These are phyloP conservation scores for Gentiana straminea DNA, from an alignment of 257 asterid genomes.

Conservation along the genomic window DNA sequence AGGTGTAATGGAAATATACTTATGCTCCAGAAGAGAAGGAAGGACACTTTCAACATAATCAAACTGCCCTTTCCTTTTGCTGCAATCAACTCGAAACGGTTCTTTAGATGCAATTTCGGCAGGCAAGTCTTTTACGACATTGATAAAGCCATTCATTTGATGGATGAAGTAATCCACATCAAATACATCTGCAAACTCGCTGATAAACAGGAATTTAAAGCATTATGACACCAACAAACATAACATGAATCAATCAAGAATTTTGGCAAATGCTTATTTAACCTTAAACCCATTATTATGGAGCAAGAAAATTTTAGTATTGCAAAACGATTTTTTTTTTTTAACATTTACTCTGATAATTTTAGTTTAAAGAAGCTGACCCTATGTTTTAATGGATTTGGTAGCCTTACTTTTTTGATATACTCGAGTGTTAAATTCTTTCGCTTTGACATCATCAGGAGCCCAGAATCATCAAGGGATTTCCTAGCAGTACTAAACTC, in stretches of 20 bases:
- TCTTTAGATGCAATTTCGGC: constrained; percentile 72
- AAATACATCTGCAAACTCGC: constrained; percentile 84
- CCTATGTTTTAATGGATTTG: too few species aligned
- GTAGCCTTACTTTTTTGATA: too few species aligned
- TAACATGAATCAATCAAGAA: too few species aligned
- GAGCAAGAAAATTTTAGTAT: background rate
- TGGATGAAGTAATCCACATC: constrained; percentile 84
- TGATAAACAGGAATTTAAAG: constrained; percentile 21
- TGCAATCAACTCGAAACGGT: constrained; percentile 87
- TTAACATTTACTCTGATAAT: too few species aligned
- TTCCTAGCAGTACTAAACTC: too few species aligned
- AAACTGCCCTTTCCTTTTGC: constrained; percentile 88
- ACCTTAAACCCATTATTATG: background rate
- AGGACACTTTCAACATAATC: constrained; percentile 82
- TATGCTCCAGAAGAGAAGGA: constrained; percentile 77
- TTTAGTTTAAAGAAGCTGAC: too few species aligned
- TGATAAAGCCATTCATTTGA: constrained; percentile 65
- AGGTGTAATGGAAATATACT: constrained; percentile 76
- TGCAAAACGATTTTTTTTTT: too few species aligned
- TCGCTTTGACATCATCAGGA: too few species aligned
- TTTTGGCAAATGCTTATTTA: too few species aligned
- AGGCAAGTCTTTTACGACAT: constrained; percentile 77
- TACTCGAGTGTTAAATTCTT: too few species aligned
- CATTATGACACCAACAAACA: background rate
- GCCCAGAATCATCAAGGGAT: too few species aligned